These are phyloP conservation scores for Pinus albicaulis DNA, from an alignment of 75 land plant genomes.

Conservation along the genomic window DNA sequence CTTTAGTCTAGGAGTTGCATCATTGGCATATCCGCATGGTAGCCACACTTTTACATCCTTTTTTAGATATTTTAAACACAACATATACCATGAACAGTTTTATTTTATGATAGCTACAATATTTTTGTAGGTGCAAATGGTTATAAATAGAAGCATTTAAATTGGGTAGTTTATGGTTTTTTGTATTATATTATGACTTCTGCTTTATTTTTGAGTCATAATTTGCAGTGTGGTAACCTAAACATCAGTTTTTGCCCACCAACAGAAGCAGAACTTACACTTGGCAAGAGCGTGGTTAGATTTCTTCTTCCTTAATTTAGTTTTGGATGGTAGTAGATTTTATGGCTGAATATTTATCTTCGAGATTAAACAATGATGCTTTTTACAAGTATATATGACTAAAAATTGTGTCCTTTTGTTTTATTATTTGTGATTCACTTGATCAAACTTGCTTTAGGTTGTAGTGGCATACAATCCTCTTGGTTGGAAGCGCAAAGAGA, in stretches of 20 bases:
- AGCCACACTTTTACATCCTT: not conserved
- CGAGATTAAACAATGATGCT: not conserved
- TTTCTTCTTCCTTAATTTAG: not conserved
- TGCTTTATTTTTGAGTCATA: not conserved
- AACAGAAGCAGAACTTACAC: slow-evolving; percentile 58
- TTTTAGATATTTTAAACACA: not conserved
- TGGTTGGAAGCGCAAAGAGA: slow-evolving; percentile 60
- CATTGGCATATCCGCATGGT: not conserved
- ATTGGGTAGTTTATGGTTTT: not conserved
- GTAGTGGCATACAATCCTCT: slow-evolving; percentile 74
- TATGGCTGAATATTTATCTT: not conserved
- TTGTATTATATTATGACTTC: slow-evolving; percentile 1
- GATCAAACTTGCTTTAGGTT: slow-evolving; percentile 37
- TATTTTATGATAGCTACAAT: not conserved
- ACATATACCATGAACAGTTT: not conserved
- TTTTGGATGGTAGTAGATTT: not conserved
- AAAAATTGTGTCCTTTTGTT: not conserved
- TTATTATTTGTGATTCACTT: not conserved
- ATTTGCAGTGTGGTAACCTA: slow-evolving; percentile 67
- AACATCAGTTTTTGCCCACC: slow-evolving; percentile 93
- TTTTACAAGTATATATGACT: not conserved
- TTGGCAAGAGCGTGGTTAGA: slow-evolving; percentile 65
- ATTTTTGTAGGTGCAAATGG: not conserved
- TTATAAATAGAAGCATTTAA: not conserved
- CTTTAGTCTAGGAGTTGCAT: not conserved